Evolutionary conservation across 495 filamentous ascomycete species (phyloP).

Genomic region (Penicillium psychrofluorescens): DNA sequence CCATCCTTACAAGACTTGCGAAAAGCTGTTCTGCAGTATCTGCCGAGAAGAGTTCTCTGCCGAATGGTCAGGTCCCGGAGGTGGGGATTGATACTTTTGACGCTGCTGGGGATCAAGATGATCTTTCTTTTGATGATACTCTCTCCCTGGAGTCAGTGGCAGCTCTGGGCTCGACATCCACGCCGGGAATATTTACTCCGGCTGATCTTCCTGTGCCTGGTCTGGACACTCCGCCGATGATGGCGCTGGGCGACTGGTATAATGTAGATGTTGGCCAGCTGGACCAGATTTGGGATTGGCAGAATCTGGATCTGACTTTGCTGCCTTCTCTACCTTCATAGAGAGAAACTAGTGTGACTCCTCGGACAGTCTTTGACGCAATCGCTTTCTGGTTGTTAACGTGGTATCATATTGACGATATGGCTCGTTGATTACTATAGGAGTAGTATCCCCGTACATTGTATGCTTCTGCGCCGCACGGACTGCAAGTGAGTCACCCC

Average conservation of each 20-base stretch:
- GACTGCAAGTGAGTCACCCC: too few species aligned
- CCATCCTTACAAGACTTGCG: slow-evolving; percentile 13
- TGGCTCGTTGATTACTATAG: too few species aligned
- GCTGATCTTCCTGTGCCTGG: slow-evolving; percentile 2
- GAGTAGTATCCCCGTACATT: too few species aligned
- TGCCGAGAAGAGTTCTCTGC: not conserved
- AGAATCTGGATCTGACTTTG: slow-evolving; percentile 16
- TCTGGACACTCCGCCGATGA: slow-evolving; percentile 5
- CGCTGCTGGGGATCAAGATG: not conserved
- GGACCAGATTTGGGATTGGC: slow-evolving; percentile 24
- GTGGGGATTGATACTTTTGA: not conserved
- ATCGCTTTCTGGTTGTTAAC: too few species aligned
- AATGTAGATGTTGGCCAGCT: slow-evolving; percentile 19
- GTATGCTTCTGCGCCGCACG: too few species aligned
- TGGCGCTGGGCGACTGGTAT: slow-evolving; percentile 8
- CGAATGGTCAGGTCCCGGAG: too few species aligned
- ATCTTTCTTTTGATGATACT: not conserved
- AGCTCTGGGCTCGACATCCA: not conserved
- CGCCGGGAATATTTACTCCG: slow-evolving; percentile 1
- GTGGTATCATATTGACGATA: too few species aligned
- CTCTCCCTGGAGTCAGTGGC: slow-evolving; percentile 2
- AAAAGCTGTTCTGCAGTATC: slow-evolving; percentile 2
- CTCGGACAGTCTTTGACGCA: too few species aligned
- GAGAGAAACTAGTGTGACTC: not conserved
- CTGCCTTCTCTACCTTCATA: not conserved